A percentile compares a stretch with the other conserved stretches of the same genome.
Conservation (phyloP, 768 basidiomycete genomes). For the Coprinopsis cinerea region DNA sequence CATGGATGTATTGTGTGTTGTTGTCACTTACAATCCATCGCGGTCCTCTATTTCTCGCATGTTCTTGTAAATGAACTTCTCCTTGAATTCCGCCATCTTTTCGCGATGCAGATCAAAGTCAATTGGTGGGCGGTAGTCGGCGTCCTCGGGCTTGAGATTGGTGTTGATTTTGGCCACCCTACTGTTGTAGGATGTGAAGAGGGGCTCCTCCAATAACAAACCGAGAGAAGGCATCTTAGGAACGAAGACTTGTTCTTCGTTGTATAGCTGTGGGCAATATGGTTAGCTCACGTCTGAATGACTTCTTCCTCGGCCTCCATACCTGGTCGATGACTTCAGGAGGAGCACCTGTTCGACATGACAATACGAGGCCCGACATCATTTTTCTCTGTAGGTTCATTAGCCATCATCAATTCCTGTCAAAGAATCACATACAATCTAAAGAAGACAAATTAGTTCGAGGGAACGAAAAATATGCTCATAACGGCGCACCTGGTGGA, state of each 20-base stretch:
- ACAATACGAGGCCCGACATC: conserved; percentile 82
- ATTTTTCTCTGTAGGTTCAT: conserved; percentile 77
- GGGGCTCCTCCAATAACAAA: conserved; percentile 81
- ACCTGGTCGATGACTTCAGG: conserved; percentile 71
- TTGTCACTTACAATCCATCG: conserved; percentile 57
- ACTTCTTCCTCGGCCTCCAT: not conserved
- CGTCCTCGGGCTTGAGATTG: conserved; percentile 45
- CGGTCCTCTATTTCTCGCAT: conserved; percentile 83
- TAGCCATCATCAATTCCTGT: conserved; percentile 9
- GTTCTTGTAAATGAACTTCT: conserved; percentile 76
- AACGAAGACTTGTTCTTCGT: conserved; percentile 68
- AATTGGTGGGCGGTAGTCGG: conserved; percentile 65
- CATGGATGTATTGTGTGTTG: not conserved
- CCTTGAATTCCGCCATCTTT: conserved; percentile 76
- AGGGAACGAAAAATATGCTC: not conserved
- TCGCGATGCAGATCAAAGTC: conserved; percentile 65
- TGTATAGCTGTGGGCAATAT: conserved; percentile 58
- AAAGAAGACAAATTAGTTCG: conserved; percentile 3
- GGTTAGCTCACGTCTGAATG: not conserved
- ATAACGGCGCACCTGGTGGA: conserved; percentile 77
- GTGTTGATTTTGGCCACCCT: conserved; percentile 45
- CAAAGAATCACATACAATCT: conserved; percentile 41
- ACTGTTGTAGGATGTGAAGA: conserved; percentile 74
- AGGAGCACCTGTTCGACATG: conserved; percentile 72
- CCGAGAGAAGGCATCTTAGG: conserved; percentile 97